phyloP scores from a whole-genome alignment of 1,284 basidiomycete species.

The Gastroboletus turbinatus region DNA sequence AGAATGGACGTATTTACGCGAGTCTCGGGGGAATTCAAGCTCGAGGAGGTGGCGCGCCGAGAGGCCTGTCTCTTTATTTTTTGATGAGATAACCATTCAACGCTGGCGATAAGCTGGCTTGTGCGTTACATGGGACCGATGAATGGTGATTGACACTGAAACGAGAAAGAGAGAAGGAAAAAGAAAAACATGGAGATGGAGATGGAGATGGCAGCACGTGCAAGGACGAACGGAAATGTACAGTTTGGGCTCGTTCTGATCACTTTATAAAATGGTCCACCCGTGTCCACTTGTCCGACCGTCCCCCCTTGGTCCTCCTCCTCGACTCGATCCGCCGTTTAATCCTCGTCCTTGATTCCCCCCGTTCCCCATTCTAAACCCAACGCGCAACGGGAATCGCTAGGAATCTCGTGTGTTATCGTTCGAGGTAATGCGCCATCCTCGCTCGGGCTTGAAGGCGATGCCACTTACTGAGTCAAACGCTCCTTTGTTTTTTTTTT shows the following conservation, averaged over 20 bases:
- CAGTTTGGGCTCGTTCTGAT: constrained; percentile 28
- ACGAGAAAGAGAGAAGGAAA: background rate
- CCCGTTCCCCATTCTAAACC: background rate
- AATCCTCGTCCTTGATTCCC: background rate
- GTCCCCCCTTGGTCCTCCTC: background rate
- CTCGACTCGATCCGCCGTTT: background rate
- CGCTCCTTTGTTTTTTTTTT: background rate
- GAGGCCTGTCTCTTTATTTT: background rate
- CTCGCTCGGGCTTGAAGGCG: background rate
- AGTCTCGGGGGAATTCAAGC: background rate
- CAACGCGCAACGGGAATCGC: background rate
- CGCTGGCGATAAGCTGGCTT: constrained; percentile 7
- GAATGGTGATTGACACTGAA: background rate
- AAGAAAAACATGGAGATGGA: background rate
- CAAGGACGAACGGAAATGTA: constrained; percentile 21
- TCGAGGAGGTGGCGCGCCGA: background rate
- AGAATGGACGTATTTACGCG: background rate
- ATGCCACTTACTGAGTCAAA: background rate
- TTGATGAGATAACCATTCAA: background rate
- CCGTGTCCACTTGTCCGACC: constrained; percentile 2
- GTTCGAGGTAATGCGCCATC: constrained; percentile 2
- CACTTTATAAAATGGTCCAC: constrained; percentile 33
- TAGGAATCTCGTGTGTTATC: constrained; percentile 1
- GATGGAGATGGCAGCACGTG: constrained; percentile 14
- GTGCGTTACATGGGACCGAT: constrained; percentile 1